Percentiles rank a stretch among this genome's conserved stretches.
phyloP scores from a whole-genome alignment of 148 eudicot genomes.

The Vaccinium darrowii region DNA sequence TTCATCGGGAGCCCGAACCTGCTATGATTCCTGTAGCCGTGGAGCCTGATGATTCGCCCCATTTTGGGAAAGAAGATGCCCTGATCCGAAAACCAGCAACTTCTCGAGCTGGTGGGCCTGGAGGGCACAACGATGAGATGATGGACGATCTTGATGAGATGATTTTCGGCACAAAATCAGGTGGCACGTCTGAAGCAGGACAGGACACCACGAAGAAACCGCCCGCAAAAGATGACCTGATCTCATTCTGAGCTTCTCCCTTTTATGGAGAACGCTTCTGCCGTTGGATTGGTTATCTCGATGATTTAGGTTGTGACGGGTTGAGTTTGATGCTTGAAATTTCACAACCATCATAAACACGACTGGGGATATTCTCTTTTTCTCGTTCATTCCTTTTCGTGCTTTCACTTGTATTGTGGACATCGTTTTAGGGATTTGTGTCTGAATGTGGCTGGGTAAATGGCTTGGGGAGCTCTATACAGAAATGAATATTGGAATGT shows the following conservation, averaged over 20 bases:
- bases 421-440: background rate
- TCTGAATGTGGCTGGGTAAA: slow-evolving; percentile 12
- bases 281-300: background rate
- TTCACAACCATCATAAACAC: background rate
- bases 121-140: slow-evolving; percentile 72
- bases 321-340: background rate
- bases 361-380: background rate
- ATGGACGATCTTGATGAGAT: slow-evolving; percentile 97
- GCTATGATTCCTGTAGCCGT: slow-evolving; percentile 92
- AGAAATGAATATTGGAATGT: background rate
- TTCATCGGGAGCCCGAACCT: slow-evolving; percentile 61
- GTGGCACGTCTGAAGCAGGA: slow-evolving; percentile 49
- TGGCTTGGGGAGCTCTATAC: slow-evolving; percentile 4
- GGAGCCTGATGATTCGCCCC: slow-evolving; percentile 86
- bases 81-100: slow-evolving; percentile 59
- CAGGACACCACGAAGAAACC: slow-evolving; percentile 47
- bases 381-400: background rate
- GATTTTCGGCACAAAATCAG: slow-evolving; percentile 80
- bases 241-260: slow-evolving; percentile 41
- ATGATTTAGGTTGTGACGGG: background rate
- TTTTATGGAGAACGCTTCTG: background rate
- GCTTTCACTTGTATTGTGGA: background rate
- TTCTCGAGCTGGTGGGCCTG: slow-evolving; percentile 41
- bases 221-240: slow-evolving; percentile 77
- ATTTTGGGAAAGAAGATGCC: slow-evolving; percentile 61